Base-by-base conservation (phyloP, 208 protist genomes). In the Trypanosomatidae sp. region DNA sequence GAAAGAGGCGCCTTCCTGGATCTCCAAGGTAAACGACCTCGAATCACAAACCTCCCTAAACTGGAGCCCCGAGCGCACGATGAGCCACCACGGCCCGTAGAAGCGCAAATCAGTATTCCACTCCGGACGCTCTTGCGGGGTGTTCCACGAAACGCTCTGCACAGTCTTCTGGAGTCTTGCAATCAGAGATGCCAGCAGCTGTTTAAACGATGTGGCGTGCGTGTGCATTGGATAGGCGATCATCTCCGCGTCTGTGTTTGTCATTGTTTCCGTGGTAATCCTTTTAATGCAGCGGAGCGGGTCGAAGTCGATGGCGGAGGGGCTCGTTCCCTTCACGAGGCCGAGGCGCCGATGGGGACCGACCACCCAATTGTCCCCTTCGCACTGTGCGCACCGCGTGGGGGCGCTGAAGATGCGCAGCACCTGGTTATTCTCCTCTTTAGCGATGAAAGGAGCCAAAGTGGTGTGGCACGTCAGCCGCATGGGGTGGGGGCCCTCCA, bases 101-200 rank as follows among this genome's bases (percentile, higher is more conserved):
- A 94, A 87, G 53, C 91, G 89, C 58, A 93, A 73, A 56, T 94
- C 91, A 12, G 81, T 22, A 9, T 77, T 13, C 91, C 91, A 95
- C 55, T 85, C 84, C 2, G 73, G 72, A 2, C 66, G 73, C 4
- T 25, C 10, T 0, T 62, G 39, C 15, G 87, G 85, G 5, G 15
- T 39, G 65, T 92, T 87, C 87, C 85, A 90, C 6, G 36, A 30
- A 19, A 87, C 82, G 22, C 30, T 17, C 15, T 28, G 41, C 25
- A 79, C 65, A 0, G 79, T 77, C 19, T 44, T 43, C 28, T 22
- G 17, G 28, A 76, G 56, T 43, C 55, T 70, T 25, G 58, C 33
- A 1, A 74, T 66, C 0, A 74, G 65, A 36, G 62, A 62, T 0
- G 43, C 13, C 7, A 73, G 47, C 36, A 74, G 50, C 30, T 70